Conservation (phyloP, 2,329 filamentous ascomycete species). For the Cordyceps militaris region DNA sequence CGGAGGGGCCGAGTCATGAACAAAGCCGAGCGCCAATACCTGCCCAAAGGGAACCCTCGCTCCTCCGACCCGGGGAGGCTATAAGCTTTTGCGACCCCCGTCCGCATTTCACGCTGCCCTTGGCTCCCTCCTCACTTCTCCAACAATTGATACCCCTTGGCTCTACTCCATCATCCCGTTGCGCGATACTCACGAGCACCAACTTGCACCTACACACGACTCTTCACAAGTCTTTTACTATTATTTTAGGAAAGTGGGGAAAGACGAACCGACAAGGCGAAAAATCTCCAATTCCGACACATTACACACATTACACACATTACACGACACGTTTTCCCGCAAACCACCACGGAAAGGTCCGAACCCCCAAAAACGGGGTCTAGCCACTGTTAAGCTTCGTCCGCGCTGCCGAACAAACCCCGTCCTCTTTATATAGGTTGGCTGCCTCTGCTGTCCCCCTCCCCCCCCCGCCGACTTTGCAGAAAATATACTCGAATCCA, state of each 20-base stretch:
- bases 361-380: slow-evolving; percentile 6
- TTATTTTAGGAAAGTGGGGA: slow-evolving; percentile 1
- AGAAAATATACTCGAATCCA: not conserved
- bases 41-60: not conserved
- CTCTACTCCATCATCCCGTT: not conserved
- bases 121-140: not conserved
- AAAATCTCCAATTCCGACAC: not conserved
- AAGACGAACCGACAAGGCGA: not conserved
- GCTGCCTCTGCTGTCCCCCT: no score
- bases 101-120: not conserved
- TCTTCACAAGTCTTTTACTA: not conserved
- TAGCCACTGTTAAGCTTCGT: not conserved
- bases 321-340: not conserved
- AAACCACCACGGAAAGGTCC: not conserved
- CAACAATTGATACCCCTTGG: not conserved
- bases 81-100: not conserved
- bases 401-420: no score
- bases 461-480: no score
- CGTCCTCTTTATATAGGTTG: no score
- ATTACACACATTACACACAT: not conserved
- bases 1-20: slow-evolving; percentile 11
- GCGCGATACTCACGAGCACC: not conserved
- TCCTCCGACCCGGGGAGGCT: not conserved
- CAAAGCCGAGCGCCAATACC: not conserved
- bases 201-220: not conserved